These are phyloP conservation scores for Aureobasidium lini DNA, from an alignment of 2,329 filamentous ascomycete species.

Conservation along the genomic window DNA sequence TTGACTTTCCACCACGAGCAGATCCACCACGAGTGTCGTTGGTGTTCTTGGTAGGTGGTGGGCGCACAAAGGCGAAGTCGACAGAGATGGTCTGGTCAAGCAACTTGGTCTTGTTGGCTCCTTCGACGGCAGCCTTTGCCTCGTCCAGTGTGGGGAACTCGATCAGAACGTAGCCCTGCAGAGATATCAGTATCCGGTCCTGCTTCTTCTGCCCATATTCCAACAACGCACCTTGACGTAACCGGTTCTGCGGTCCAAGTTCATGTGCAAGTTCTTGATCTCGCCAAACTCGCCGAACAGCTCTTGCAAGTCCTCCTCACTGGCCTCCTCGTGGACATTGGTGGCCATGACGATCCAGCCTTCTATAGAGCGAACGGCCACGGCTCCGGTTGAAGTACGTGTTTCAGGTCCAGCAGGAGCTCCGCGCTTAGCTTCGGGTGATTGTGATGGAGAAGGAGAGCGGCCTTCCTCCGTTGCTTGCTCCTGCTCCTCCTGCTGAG, in stretches of 20 bases:
- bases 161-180: slow-evolving; percentile 74
- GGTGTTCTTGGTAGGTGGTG: slow-evolving; percentile 54
- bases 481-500: slow-evolving; percentile 16
- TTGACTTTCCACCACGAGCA: slow-evolving; percentile 21
- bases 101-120: slow-evolving; percentile 67
- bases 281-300: slow-evolving; percentile 77
- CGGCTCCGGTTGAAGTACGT: slow-evolving; percentile 65
- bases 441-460: slow-evolving; percentile 19
- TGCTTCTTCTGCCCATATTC: not conserved
- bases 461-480: not conserved
- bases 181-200: not conserved
- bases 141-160: slow-evolving; percentile 75
- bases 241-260: slow-evolving; percentile 72
- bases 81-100: slow-evolving; percentile 74
- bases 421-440: slow-evolving; percentile 14
- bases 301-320: slow-evolving; percentile 75
- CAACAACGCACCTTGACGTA: slow-evolving; percentile 66
- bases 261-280: slow-evolving; percentile 80
- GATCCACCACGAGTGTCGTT: slow-evolving; percentile 26
- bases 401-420: slow-evolving; percentile 46
- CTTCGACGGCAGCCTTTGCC: slow-evolving; percentile 73
- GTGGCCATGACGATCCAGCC: slow-evolving; percentile 84
- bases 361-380: slow-evolving; percentile 77
- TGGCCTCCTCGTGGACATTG: slow-evolving; percentile 81
- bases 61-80: slow-evolving; percentile 79